These are phyloP conservation scores for Moringa oleifera DNA, from an alignment of 345 rosid species.

Conservation along the genomic window DNA sequence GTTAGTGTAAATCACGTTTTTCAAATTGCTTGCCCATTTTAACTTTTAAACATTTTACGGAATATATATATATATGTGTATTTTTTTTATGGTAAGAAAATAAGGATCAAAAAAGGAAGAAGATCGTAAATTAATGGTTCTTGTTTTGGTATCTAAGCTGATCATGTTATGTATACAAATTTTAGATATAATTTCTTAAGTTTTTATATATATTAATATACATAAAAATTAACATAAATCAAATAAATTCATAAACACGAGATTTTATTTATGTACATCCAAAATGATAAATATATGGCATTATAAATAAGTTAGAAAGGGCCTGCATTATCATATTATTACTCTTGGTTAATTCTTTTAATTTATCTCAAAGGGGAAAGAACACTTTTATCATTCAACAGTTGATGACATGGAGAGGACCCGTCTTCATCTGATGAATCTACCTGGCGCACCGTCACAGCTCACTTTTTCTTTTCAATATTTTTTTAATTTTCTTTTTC, in stretches of 20 bases:
- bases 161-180: no score
- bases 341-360: conserved; percentile 12
- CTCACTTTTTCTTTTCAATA: neutral
- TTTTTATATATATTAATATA: neutral
- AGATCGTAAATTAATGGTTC: no score
- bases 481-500: conserved; percentile 13
- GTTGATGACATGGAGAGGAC: conserved; percentile 20
- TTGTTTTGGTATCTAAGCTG: no score
- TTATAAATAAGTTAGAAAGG: conserved; percentile 1
- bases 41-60: no score
- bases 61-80: no score
- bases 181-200: neutral
- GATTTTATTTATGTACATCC: no score
- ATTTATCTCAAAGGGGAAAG: conserved; percentile 10
- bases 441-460: conserved; percentile 42
- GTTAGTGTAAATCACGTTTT: no score
- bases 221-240: neutral
- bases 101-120: no score
- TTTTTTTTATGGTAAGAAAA: no score
- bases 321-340: neutral
- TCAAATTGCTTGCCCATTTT: no score
- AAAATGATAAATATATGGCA: neutral
- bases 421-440: conserved; percentile 22
- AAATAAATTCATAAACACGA: no score
- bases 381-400: conserved; percentile 39